phyloP scores from a whole-genome alignment of 495 filamentous ascomycete species.

The Glutinoglossum americanum region DNA sequence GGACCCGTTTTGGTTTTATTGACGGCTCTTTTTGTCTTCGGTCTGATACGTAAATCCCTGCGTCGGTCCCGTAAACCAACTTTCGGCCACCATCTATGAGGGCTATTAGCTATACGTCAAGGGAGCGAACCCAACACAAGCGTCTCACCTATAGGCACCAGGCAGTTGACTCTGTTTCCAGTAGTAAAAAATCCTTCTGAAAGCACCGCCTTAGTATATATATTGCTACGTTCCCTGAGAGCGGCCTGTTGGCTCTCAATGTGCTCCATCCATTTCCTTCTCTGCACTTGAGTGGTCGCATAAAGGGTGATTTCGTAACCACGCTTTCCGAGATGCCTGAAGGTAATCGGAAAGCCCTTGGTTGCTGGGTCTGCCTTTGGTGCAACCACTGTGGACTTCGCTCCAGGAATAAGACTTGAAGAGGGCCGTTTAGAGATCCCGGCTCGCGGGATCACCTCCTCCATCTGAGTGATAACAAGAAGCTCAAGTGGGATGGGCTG shows the following conservation, averaged over 20 bases:
- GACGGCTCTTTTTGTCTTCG: constrained; percentile 67
- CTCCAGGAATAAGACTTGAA: constrained; percentile 62
- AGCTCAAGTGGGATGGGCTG: constrained; percentile 87
- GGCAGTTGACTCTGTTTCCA: constrained; percentile 72
- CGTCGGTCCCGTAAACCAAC: constrained; percentile 80
- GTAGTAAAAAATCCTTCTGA: constrained; percentile 67
- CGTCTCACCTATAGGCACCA: constrained; percentile 61
- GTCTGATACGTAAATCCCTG: constrained; percentile 77
- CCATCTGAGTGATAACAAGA: constrained; percentile 87
- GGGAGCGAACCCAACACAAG: not conserved
- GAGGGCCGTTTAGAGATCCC: constrained; percentile 75
- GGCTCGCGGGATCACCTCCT: constrained; percentile 64
- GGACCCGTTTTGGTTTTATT: constrained; percentile 54
- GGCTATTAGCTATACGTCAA: not conserved
- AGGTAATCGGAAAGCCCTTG: constrained; percentile 86
- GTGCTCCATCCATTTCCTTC: constrained; percentile 88
- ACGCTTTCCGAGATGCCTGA: constrained; percentile 88
- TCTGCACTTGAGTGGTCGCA: constrained; percentile 52
- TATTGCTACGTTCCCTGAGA: constrained; percentile 67
- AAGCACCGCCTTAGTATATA: constrained; percentile 76
- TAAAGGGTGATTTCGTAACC: constrained; percentile 88
- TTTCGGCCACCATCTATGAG: constrained; percentile 74
- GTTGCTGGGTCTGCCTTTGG: constrained; percentile 22
- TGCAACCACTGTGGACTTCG: constrained; percentile 28
- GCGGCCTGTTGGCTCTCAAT: constrained; percentile 80